Base-by-base conservation (phyloP, 2,329 filamentous ascomycete species). In the Aspergillus bombycis region DNA sequence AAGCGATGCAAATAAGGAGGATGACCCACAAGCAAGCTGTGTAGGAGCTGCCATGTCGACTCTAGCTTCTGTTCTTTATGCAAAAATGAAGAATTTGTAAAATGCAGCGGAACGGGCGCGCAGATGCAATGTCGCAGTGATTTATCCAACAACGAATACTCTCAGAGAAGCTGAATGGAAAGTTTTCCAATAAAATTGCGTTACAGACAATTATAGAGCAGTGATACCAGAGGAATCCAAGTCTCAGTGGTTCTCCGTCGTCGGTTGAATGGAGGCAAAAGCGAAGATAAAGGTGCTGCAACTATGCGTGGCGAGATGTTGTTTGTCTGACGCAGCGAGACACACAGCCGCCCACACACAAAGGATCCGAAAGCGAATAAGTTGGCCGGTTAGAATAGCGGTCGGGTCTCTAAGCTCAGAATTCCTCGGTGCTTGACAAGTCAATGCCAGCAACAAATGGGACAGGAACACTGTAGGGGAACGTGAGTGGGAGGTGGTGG, bases 1-100 rank as follows among this genome's bases (percentile, higher is more conserved):
- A 57, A 19, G 36, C 36, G 12, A 61, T 12, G 34, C 48, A 48
- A 7, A 45, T 57, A 19, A 23, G 48, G 14, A 26, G 52, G 38
- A 60, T 66, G 61, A 81, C 86, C 67, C 79, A 89, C 87, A 97
- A 82, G 93, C 92, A 89, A 97, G 91, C 88, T 97, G 94, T 83
- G 94, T 91, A 77, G 92, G 89, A 85, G 86, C 89, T 80, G 92
- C 91, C 93, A 97, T 97, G 57, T 70, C 71, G 69, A 72, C 65
- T 63, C 41, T 61, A 32, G 60, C 60, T 52, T 45, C 61, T 63
- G 45, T 62, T 56, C 30, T 67, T 21, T 34, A 45, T 58, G 23
- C 30, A 63, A 54, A 60, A 61, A 46, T 54, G 52, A 56, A 52
- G 28, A 61, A 54, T 59, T 36, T 61, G 58, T 62, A 21, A 34